Base-by-base conservation (phyloP, 192 early-diverging fungal species). In the Mortierella hygrophila region DNA sequence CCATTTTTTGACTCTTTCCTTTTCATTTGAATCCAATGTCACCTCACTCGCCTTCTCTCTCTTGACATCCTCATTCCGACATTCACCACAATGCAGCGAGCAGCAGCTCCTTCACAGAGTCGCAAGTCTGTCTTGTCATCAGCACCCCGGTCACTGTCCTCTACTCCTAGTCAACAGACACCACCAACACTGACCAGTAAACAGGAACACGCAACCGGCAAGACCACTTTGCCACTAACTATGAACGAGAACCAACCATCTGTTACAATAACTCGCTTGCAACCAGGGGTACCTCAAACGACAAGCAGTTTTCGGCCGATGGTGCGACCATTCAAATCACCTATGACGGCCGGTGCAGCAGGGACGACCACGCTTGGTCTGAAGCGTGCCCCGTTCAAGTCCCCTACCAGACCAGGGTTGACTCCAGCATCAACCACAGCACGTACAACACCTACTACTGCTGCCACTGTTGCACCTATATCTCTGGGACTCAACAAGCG, bases 21-120 rank as follows among this genome's bases (percentile, higher is more conserved):
- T 21, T 2, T 29, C 20, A 65, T 0, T 32, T 32, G 13, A 65
- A 65, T 65, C 29, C 23, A 10, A 65, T 32, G 60, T 32, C 60
- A 32, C 10, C 70, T 74, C 71, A 23, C 16, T 32, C 42, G 47
- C 71, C 42, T 42, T n/a, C 4, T 18, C 26, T 47, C 71, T 72
- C 40, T 35, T 35, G 40, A 32, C 70, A 42, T 74, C 47, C 42
- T 26, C 46, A 21, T 47, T 49, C 49, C 72, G 70, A 32, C 60
- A 41, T 70, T 42, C 69, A 42, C 49, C 26, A 38, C 35, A 32
- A 82, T 82, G 81, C 81, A 82, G 32, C 68, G 75, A 60, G 26
- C 37, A n/a, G 75, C 70, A 26, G 81, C 81, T 16, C 81, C 81
- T 0, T 82, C 81, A 4, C 75, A 76, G 35, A 69, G 65, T 46